Evolutionary conservation across 1,284 basidiomycete genomes (phyloP), one percentile per base, ranked within the genome.

Genomic region (Austroboletus niveus): DNA sequence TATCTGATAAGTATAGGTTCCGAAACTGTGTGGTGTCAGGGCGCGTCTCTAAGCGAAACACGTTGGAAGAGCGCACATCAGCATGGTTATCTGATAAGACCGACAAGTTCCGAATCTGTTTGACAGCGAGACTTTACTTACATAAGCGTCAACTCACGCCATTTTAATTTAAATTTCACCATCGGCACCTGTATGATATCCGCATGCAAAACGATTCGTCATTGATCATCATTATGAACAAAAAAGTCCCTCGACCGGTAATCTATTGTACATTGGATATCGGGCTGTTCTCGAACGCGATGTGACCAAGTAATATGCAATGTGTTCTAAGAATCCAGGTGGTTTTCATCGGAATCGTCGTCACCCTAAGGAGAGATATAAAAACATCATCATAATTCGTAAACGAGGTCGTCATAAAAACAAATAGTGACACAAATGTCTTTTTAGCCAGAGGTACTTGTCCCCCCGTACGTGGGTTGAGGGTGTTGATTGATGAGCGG

Each of bases 401-500:
- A 15, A 47, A 17, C n/a, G 15, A 35, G 3, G 14, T 35, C 27
- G 27, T 29, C 27, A 29, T 29, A 7, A 8, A 8, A 29, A 29
- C 22, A 29, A n/a, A 9, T 6, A 8, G 32, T 31, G 22, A 44
- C 30, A 1, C 20, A 24, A 38, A 20, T 14, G 30, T 39, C 17
- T 29, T 53, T 35, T 55, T 53, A 55, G 17, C 43, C 35, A 27
- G 47, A 50, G 2, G 42, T 15, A 10, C 22, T 10, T 22, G 52
- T 54, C 27, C 60, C 61, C 8, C 61, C 63, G 11, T 65, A 65
- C 6, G 53, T 43, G 31, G 52, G 39, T 39, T 52, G 55, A 8
- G 49, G 48, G 7, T 34, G 9, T 34, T 51, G 50, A 9, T 9
- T 38, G 36, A 58, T 51, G 9, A 63, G 49, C 8, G 54, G 57